Percentiles rank a stretch among this genome's conserved stretches.
phyloP scores from a whole-genome alignment of 106 monocot species.

The Phalaenopsis equestris region DNA sequence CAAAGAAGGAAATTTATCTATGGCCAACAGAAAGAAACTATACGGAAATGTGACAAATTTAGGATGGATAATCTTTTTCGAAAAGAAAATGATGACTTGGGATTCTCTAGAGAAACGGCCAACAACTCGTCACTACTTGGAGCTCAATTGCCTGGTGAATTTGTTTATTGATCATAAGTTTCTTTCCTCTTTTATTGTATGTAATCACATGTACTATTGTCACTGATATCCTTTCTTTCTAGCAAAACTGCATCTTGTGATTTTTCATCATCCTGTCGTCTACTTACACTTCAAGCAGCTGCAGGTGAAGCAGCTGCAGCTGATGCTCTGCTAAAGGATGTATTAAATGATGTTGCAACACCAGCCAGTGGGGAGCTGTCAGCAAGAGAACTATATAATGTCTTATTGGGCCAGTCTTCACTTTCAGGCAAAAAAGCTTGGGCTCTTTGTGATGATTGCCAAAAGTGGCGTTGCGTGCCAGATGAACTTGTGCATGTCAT shows the following conservation, averaged over 20 bases:
- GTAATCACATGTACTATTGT: not conserved
- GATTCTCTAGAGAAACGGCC: conserved; percentile 1
- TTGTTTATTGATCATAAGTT: not conserved
- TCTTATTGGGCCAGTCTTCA: conserved; percentile 19
- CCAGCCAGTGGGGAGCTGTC: conserved; percentile 12
- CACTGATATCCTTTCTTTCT: not conserved
- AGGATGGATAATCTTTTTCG: conserved; percentile 5
- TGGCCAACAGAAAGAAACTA: conserved; percentile 14
- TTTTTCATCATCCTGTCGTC: not conserved
- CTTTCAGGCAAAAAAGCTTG: conserved; percentile 50
- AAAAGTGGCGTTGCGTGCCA: conserved; percentile 89
- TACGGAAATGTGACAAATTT: conserved; percentile 11
- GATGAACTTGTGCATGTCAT: conserved; percentile 65
- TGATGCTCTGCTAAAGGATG: conserved; percentile 17
- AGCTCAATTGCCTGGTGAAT: conserved; percentile 24
- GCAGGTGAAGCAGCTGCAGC: conserved; percentile 16
- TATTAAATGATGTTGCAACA: conserved; percentile 8
- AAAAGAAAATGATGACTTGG: conserved; percentile 9
- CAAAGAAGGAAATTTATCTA: conserved; percentile 9
- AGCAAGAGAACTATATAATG: conserved; percentile 13
- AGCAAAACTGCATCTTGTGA: not conserved
- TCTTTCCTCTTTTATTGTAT: not conserved
- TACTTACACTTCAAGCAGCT: not conserved
- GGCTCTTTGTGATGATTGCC: conserved; percentile 86
- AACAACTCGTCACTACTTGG: conserved; percentile 5